These are phyloP conservation scores for Saccharomyces kudriavzevii DNA, from an alignment of 805 yeast species.

Conservation along the genomic window DNA sequence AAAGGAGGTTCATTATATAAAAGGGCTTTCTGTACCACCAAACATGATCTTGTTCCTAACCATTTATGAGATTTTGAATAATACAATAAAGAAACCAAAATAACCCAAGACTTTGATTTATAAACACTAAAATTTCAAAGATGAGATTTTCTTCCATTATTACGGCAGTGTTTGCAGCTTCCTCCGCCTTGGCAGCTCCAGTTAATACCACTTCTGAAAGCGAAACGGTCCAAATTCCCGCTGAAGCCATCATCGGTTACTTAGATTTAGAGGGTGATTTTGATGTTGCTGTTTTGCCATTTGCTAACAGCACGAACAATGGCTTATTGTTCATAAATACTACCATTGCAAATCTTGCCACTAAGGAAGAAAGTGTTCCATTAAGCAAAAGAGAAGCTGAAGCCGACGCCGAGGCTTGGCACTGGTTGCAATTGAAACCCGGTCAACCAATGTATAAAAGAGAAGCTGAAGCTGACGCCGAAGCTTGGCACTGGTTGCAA, in stretches of 20 bases:
- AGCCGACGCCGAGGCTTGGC: constrained; percentile 7
- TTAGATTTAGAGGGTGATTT: constrained; percentile 11
- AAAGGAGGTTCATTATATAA: neutral
- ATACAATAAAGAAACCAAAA: neutral
- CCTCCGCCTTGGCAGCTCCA: constrained; percentile 6
- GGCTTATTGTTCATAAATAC: constrained; percentile 15
- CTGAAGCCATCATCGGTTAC: constrained; percentile 11
- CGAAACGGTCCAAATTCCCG: constrained; percentile 7
- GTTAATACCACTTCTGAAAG: constrained; percentile 1
- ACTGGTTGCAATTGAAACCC: constrained; percentile 19
- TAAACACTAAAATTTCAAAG: neutral
- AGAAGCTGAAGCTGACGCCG: constrained; percentile 19
- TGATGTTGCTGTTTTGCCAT: constrained; percentile 12
- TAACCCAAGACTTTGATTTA: neutral
- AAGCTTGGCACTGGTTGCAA: constrained; percentile 26
- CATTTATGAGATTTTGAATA: neutral
- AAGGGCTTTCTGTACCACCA: neutral
- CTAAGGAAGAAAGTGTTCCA: neutral
- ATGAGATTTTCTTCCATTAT: neutral
- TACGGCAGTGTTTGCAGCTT: neutral
- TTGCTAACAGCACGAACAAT: constrained; percentile 11
- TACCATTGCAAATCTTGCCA: constrained; percentile 11
- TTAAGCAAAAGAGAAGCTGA: neutral
- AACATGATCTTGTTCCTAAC: neutral
- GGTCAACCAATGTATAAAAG: constrained; percentile 23